Base-by-base conservation (phyloP, 148 eudicot genomes). In the Silene conica region DNA sequence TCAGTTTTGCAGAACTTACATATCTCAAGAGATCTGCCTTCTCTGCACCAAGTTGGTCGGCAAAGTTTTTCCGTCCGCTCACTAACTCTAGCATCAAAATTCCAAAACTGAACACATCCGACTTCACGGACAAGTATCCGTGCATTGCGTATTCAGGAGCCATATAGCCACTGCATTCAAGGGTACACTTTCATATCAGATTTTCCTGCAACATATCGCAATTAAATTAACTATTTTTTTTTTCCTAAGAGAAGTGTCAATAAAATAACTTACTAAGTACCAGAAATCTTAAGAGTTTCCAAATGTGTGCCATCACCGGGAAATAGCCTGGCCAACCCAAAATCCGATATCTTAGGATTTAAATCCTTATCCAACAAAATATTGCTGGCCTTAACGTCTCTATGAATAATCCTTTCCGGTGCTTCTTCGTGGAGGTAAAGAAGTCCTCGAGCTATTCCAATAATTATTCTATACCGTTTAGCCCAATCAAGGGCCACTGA, bases 381-480 rank as follows among this genome's bases (percentile, higher is more conserved):
- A 76, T 93, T 93, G 73, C 98, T 89, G 38, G 96, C 96, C 80
- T 93, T 93, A 22, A 93, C 87, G 73, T 90, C 98, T 80, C 96
- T 80, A 74, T 93, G 98, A 45, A 90, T 87, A 66, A 89, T 88
- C 83, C 93, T 85, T 81, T 76, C 88, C 21, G 92, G 96, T 28
- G 96, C 96, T 74, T 93, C 96, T 83, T 90, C 98, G 25, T 93
- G 96, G 55, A 93, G 81, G 74, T 93, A 90, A 23, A 90, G 88
- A 77, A 93, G 92, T 58, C 93, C 98, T 75, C 89, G 83, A 57
- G 86, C 87, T 73, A 90, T 66, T 31, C 96, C 96, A 3, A 76
- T 73, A 69, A 90, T 78, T 54, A 93, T 86, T 55, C 58, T 83
- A 70, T 78, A 86, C 66, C 98, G 75, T 78, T n/a, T 85, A 14